These are phyloP conservation scores for Solanum sejunctum DNA, from an alignment of 257 asterid species.

Conservation along the genomic window DNA sequence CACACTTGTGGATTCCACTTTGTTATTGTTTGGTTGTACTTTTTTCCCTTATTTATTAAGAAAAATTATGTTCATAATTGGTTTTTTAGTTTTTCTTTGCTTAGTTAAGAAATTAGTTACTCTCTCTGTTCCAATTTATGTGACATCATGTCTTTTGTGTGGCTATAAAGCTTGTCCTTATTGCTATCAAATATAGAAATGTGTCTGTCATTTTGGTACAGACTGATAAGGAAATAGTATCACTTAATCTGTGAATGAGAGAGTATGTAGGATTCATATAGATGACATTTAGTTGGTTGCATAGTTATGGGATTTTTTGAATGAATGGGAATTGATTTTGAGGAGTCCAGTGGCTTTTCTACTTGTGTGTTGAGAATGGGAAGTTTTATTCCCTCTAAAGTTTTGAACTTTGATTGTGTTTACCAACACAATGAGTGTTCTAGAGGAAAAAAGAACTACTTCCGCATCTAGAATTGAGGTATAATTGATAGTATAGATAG, in stretches of 20 bases:
- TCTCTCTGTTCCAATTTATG: background rate
- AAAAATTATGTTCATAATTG: background rate
- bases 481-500: background rate
- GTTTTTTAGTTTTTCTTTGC: background rate
- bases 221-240: background rate
- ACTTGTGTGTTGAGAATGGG: background rate
- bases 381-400: background rate
- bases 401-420: background rate
- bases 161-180: background rate
- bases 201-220: background rate
- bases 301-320: background rate
- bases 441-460: background rate
- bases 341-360: background rate
- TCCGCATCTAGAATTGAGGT: background rate
- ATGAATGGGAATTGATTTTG: background rate
- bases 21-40: no score
- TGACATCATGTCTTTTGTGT: background rate
- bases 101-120: background rate
- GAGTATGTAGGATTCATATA: background rate
- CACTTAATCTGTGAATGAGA: background rate
- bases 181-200: background rate
- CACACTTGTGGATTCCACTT: no score
- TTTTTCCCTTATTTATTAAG: background rate
- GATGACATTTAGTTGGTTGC: background rate
- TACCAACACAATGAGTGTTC: background rate